Conservation (phyloP, 441 rosid species). For the Bocquillonia castaneifolia region DNA sequence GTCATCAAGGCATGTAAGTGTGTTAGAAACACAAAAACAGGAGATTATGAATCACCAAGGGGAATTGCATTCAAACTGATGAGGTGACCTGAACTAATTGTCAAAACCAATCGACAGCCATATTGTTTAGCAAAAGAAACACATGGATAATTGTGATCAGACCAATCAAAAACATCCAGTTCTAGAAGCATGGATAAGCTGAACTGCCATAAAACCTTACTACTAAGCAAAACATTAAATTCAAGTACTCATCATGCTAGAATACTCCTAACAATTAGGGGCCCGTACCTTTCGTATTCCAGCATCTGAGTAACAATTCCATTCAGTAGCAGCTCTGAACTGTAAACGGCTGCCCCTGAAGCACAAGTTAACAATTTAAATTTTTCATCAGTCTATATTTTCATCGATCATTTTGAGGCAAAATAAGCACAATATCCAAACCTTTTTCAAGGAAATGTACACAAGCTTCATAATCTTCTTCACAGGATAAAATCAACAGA, state of each 20-base stretch:
- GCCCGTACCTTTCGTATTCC: conserved; percentile 67
- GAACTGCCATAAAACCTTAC: neutral
- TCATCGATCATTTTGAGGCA: neutral
- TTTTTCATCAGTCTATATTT: conserved; percentile 2
- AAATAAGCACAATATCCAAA: conserved; percentile 12
- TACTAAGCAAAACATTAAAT: neutral
- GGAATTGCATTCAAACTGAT: neutral
- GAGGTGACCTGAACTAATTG: neutral
- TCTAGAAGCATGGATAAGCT: neutral
- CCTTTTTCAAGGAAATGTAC: conserved; percentile 71
- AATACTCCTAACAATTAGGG: neutral
- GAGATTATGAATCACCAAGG: neutral
- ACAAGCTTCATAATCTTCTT: conserved; percentile 55
- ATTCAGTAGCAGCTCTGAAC: conserved; percentile 74
- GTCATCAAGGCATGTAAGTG: conserved; percentile 21
- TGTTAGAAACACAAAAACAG: conserved; percentile 9
- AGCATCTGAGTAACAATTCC: conserved; percentile 80
- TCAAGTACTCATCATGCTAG: neutral
- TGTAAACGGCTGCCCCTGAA: conserved; percentile 65
- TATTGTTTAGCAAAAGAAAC: neutral
- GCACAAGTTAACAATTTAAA: neutral
- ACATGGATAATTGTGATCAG: neutral
- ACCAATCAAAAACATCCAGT: neutral
- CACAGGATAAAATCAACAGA: conserved; percentile 69
- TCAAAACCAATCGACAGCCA: neutral